These are phyloP conservation scores for Adiantum capillusveneris DNA, from an alignment of 75 land plant species.

Conservation along the genomic window DNA sequence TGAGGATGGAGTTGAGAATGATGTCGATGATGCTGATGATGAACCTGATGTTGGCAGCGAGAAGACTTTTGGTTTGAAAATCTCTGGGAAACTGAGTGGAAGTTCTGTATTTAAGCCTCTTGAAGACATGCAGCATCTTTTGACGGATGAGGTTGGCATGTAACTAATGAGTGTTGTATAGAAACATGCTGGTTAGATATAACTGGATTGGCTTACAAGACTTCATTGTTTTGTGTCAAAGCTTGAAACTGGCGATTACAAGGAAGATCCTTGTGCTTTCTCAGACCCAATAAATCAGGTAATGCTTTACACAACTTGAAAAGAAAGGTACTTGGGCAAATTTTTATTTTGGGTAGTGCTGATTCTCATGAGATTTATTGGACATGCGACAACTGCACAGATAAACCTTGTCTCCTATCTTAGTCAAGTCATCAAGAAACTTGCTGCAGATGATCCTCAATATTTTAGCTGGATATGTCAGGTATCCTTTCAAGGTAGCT, in stretches of 20 bases:
- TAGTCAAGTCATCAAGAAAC: slow-evolving; percentile 37
- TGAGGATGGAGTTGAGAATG: slow-evolving; percentile 18
- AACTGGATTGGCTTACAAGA: slow-evolving; percentile 7
- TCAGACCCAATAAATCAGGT: slow-evolving; percentile 90
- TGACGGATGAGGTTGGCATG: slow-evolving; percentile 37
- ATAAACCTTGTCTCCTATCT: slow-evolving; percentile 55
- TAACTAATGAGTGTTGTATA: background rate
- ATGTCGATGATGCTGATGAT: slow-evolving; percentile 51
- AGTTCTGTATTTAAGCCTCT: slow-evolving; percentile 49
- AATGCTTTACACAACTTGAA: background rate
- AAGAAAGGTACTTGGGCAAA: background rate
- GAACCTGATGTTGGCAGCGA: slow-evolving; percentile 10
- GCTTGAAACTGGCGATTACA: slow-evolving; percentile 56
- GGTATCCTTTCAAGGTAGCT: slow-evolving; percentile 37
- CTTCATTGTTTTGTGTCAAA: slow-evolving; percentile 7
- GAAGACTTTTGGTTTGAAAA: slow-evolving; percentile 15
- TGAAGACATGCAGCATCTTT: slow-evolving; percentile 51
- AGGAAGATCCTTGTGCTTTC: slow-evolving; percentile 48
- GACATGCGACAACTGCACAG: slow-evolving; percentile 28
- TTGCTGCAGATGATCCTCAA: slow-evolving; percentile 34
- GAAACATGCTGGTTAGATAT: slow-evolving; percentile 1
- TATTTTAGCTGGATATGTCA: slow-evolving; percentile 54
- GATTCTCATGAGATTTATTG: background rate
- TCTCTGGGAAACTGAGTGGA: slow-evolving; percentile 22
- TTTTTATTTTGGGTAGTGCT: background rate